These are phyloP conservation scores for Phytophthora fragariaefolia DNA, from an alignment of 352 stramenopile species.

Conservation along the genomic window DNA sequence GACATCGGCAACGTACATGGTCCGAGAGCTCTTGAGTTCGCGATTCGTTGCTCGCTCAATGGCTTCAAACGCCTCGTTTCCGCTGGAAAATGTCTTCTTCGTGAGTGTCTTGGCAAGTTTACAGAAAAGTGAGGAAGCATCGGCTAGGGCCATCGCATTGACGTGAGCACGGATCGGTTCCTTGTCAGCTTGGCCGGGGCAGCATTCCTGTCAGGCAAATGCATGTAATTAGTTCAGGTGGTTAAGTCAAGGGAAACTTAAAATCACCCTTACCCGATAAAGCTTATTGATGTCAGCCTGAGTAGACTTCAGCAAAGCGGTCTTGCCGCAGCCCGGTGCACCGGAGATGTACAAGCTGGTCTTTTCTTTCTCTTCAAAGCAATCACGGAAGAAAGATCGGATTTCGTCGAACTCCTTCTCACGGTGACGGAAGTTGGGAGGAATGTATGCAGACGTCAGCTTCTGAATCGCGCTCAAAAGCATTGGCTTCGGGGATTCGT, in stretches of 20 bases:
- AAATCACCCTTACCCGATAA: constrained; percentile 48
- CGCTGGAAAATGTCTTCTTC: constrained; percentile 47
- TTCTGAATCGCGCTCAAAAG: constrained; percentile 52
- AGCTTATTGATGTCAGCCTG: constrained; percentile 55
- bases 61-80: constrained; percentile 66
- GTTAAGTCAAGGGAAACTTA: too few relatives aligned
- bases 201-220: constrained; percentile 41
- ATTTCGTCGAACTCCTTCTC: constrained; percentile 66
- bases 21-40: constrained; percentile 54
- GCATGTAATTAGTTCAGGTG: too few relatives aligned
- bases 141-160: constrained; percentile 75
- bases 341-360: constrained; percentile 84
- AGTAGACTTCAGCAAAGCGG: constrained; percentile 68
- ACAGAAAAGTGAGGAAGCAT: constrained; percentile 58
- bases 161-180: constrained; percentile 61
- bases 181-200: constrained; percentile 32
- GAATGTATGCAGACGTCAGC: constrained; percentile 58
- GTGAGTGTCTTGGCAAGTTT: constrained; percentile 65
- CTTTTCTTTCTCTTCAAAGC: constrained; percentile 55
- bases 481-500: constrained; percentile 16
- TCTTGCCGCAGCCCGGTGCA: constrained; percentile 80
- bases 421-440: constrained; percentile 58
- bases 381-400: constrained; percentile 60
- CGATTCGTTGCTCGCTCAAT: constrained; percentile 63
- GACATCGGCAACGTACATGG: constrained; percentile 41